phyloP scores from a whole-genome alignment of 2,329 filamentous ascomycete genomes.

The Aciculosporium take region DNA sequence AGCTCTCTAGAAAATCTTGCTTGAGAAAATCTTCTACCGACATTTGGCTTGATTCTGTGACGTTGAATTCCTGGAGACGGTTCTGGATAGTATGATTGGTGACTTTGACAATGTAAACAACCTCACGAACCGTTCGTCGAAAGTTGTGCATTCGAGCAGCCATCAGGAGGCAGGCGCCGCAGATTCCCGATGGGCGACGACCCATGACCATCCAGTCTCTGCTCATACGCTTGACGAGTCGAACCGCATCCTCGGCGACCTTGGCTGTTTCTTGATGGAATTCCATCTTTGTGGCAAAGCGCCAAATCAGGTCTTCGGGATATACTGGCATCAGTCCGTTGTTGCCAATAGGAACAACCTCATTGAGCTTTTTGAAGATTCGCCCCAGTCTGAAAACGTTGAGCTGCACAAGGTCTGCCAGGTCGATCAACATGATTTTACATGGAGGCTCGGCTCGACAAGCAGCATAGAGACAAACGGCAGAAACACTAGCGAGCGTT shows the following conservation, averaged over 20 bases:
- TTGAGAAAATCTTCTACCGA: slow-evolving; percentile 77
- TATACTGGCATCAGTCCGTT: slow-evolving; percentile 55
- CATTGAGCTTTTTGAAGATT: slow-evolving; percentile 72
- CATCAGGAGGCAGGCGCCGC: slow-evolving; percentile 85
- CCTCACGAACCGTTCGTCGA: slow-evolving; percentile 77
- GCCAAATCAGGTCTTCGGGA: slow-evolving; percentile 78
- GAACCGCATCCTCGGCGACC: slow-evolving; percentile 76
- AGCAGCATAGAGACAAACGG: slow-evolving; percentile 82
- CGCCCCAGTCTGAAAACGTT: slow-evolving; percentile 89
- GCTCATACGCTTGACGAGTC: slow-evolving; percentile 84
- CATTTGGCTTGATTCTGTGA: slow-evolving; percentile 69
- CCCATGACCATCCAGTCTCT: slow-evolving; percentile 96
- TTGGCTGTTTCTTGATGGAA: slow-evolving; percentile 71
- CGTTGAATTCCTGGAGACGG: slow-evolving; percentile 80
- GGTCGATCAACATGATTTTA: slow-evolving; percentile 85
- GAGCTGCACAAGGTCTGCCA: slow-evolving; percentile 68
- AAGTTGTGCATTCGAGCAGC: slow-evolving; percentile 98
- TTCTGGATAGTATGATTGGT: slow-evolving; percentile 87
- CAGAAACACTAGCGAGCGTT: slow-evolving; percentile 68
- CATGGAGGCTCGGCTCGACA: slow-evolving; percentile 69
- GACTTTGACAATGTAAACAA: slow-evolving; percentile 97
- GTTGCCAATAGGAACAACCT: slow-evolving; percentile 56
- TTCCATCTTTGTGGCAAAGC: slow-evolving; percentile 83
- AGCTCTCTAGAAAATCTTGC: slow-evolving; percentile 55
- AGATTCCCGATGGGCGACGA: slow-evolving; percentile 82